Base-by-base conservation (phyloP, 139 green algal genomes). In the Micromonas pusilla region DNA sequence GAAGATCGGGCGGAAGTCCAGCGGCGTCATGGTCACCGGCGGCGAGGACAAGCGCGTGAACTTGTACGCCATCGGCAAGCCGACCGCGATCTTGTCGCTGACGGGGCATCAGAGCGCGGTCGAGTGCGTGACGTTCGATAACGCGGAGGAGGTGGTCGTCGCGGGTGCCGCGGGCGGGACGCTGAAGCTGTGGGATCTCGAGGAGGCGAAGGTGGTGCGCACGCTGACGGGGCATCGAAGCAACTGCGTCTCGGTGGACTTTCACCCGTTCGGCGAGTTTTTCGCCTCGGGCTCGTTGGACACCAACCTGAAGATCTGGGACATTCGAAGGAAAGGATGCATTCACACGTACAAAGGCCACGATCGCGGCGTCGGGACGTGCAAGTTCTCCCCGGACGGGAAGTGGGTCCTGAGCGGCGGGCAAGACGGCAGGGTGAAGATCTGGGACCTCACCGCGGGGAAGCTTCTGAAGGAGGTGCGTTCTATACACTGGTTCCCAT, bases 41-140 rank as follows among this genome's bases (percentile, higher is more conserved):
- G 90, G 90, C 16, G 91, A 96, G n/a, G 91, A 96, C 85, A 91
- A 87, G 52, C 90, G 89, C 32, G 89, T 96, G n/a, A 94, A 96
- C 57, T 78, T 96, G 0, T 96, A 89, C 89, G 84, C 88, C 1
- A 89, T 94, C 57, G 91, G 91, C 20, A 87, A 91, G 67, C 79
- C 85, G 16, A 25, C 34, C n/a, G 21, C 75, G 28, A 26, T 80
- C 31, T 26, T 80, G 28, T 37, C n/a, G 36, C 66, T 96, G 31
- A 78, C 81, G 32, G 91, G 88, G 0, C 87, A 93, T 52, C 81
- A 90, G 39, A 87, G 80, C 6, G 52, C 87, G 0, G 86, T 96
- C 26, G 86, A 92, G 53, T 88, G 86, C 52, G 91, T 96, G 0
- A 85, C 79, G 0, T 96, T 94, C 83, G 90, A 96, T 74, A 75